These are phyloP conservation scores for Mortierella sp. DNA, from an alignment of 371 early-diverging fungal genomes.

Conservation along the genomic window DNA sequence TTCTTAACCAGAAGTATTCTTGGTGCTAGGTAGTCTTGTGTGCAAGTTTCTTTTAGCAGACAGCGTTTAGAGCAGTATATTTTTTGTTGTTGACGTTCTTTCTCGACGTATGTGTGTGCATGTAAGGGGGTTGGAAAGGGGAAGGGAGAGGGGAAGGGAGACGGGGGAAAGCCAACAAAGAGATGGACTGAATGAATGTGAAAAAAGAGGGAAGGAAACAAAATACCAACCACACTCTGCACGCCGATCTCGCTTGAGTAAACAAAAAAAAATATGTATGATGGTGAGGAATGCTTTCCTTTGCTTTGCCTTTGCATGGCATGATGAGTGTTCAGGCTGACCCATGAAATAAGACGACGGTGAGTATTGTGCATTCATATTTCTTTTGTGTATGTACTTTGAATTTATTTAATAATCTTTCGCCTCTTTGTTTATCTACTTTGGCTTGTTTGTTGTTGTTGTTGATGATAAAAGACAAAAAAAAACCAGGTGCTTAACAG, in stretches of 20 bases:
- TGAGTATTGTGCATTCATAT: neutral
- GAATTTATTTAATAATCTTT: neutral
- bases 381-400: neutral
- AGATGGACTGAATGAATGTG: neutral
- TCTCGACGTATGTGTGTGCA: neutral
- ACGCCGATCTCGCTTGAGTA: neutral
- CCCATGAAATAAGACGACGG: neutral
- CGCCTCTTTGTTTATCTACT: neutral
- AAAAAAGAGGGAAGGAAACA: neutral
- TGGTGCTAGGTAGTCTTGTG: conserved; percentile 23
- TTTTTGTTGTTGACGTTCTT: neutral
- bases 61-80: neutral
- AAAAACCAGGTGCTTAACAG: conserved; percentile 65
- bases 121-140: neutral
- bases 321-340: neutral
- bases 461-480: neutral
- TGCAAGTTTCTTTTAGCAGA: neutral
- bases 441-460: neutral
- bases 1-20: conserved; percentile 47
- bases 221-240: neutral
- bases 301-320: neutral
- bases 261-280: neutral
- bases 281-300: conserved; percentile 1
- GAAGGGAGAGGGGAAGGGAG: neutral
- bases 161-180: neutral